Conservation (phyloP, 2,329 filamentous ascomycete genomes). For the Chrysoporthe puriensis region DNA sequence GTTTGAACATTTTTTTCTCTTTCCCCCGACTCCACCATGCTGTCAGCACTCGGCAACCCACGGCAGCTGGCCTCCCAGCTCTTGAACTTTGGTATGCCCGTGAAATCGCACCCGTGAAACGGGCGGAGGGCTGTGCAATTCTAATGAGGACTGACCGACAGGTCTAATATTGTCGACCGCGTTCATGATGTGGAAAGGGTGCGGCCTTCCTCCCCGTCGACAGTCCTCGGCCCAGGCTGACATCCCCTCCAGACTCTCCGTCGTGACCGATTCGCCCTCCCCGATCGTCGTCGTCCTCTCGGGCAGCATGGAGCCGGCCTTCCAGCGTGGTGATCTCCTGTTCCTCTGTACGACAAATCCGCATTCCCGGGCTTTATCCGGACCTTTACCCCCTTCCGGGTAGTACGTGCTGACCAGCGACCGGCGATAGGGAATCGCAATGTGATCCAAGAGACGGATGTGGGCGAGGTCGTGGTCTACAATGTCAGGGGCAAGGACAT, state of each 20-base stretch:
- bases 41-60: slow-evolving; percentile 72
- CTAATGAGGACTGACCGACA: slow-evolving; percentile 4
- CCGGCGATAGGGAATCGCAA: slow-evolving; percentile 61
- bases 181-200: slow-evolving; percentile 69
- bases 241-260: slow-evolving; percentile 62
- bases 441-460: slow-evolving; percentile 56
- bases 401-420: slow-evolving; percentile 5
- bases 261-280: slow-evolving; percentile 73
- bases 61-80: slow-evolving; percentile 81
- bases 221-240: slow-evolving; percentile 29
- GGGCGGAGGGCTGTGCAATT: neutral
- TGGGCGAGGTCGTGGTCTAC: slow-evolving; percentile 65
- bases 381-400: too few relatives aligned
- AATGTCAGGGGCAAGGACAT: slow-evolving; percentile 94
- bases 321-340: slow-evolving; percentile 76
- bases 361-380: neutral
- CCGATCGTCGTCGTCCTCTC: slow-evolving; percentile 85
- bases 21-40: slow-evolving; percentile 52
- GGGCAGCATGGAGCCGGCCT: slow-evolving; percentile 83
- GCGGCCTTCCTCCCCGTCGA: neutral
- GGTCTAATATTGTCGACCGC: slow-evolving; percentile 83
- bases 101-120: slow-evolving; percentile 4
- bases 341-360: slow-evolving; percentile 59
- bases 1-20: neutral
- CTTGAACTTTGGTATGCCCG: slow-evolving; percentile 71